Conservation (phyloP, 1,139 yeast genomes). For the Hanseniaspora uvarum region DNA sequence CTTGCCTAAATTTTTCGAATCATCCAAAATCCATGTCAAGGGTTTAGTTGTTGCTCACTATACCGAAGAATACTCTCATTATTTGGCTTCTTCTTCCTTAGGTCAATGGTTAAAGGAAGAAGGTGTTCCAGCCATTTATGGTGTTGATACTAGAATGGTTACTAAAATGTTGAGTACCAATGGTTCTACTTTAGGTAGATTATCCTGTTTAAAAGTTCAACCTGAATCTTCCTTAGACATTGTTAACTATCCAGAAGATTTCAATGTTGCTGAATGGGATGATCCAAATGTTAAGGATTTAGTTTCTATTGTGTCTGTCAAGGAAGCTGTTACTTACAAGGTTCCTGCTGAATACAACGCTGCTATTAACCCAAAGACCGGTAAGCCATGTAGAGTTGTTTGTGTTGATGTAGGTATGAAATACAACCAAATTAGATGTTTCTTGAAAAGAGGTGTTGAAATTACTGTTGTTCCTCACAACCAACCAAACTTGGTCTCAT, state of each 20-base stretch:
- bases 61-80: slow-evolving; percentile 92
- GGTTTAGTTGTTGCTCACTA: slow-evolving; percentile 96
- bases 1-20: slow-evolving; percentile 87
- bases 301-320: slow-evolving; percentile 80
- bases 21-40: slow-evolving; percentile 83
- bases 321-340: slow-evolving; percentile 58
- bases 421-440: slow-evolving; percentile 93
- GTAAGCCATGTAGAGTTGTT: slow-evolving; percentile 67
- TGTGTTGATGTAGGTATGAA: slow-evolving; percentile 98
- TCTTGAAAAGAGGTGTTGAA: slow-evolving; percentile 92
- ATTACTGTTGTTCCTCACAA: slow-evolving; percentile 94
- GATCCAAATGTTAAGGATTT: slow-evolving; percentile 88
- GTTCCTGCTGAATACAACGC: slow-evolving; percentile 44
- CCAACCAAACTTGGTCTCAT: slow-evolving; percentile 63
- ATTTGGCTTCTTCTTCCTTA: slow-evolving; percentile 80
- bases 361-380: slow-evolving; percentile 46
- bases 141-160: slow-evolving; percentile 91
- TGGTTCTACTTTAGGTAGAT: slow-evolving; percentile 89
- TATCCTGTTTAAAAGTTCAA: slow-evolving; percentile 39
- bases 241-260: slow-evolving; percentile 49
- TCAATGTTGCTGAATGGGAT: slow-evolving; percentile 75
- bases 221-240: slow-evolving; percentile 19
- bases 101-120: slow-evolving; percentile 90
- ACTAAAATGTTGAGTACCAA: slow-evolving; percentile 85
- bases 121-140: slow-evolving; percentile 91